Conservation (phyloP, 1,284 basidiomycete species). For the Inonotus hispidus region DNA sequence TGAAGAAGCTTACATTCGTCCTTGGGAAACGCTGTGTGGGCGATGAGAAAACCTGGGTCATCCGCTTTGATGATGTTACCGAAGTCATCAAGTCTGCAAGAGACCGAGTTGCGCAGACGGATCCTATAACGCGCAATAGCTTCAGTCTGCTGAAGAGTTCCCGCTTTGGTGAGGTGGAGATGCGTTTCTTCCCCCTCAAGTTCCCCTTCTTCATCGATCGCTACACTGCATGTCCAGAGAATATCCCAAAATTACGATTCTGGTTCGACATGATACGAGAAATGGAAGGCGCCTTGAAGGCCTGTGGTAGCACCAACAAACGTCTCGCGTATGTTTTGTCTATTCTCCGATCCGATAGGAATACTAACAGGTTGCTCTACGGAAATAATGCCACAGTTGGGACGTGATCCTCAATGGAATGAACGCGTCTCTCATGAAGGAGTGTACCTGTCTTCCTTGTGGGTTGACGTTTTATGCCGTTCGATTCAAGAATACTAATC, state of each 20-base stretch:
- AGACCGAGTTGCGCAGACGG: background rate
- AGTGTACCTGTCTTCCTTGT: background rate
- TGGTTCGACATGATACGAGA: background rate
- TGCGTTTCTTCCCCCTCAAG: background rate
- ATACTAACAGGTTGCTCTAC: background rate
- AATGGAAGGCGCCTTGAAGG: background rate
- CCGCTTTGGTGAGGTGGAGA: background rate
- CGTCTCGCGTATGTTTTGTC: background rate
- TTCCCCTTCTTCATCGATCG: background rate
- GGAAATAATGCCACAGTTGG: background rate
- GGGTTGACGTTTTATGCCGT: background rate
- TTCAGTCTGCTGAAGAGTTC: background rate
- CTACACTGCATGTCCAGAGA: slow-evolving; percentile 5
- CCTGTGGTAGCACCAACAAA: background rate
- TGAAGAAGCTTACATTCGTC: background rate
- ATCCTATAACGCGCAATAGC: slow-evolving; percentile 3
- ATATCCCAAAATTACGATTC: background rate
- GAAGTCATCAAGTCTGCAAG: background rate
- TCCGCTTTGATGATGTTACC: background rate
- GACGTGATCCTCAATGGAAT: background rate
- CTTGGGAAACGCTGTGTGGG: slow-evolving; percentile 13
- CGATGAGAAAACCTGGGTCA: slow-evolving; percentile 5
- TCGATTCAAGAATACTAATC: background rate
- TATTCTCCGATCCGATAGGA: background rate
- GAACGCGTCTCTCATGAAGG: background rate